Base-by-base conservation (phyloP, 2,329 filamentous ascomycete genomes). In the Ascochyta viciae-villosae region DNA sequence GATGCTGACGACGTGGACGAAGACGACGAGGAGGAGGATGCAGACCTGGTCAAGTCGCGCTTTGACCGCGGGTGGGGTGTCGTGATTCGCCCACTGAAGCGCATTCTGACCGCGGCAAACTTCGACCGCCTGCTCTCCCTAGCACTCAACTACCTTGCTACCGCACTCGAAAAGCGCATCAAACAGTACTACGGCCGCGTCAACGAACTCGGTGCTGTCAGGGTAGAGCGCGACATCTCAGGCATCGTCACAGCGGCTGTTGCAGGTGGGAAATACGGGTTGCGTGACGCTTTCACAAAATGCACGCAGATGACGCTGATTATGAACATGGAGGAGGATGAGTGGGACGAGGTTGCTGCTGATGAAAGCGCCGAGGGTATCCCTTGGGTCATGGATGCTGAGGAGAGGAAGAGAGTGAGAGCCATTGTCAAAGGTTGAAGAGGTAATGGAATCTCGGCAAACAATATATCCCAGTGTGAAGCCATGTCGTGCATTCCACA, bases 281-380 rank as follows among this genome's bases (percentile, higher is more conserved):
- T 95, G 33, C 82, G 91, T 29, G 92, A 96, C 70, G 77, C 85
- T 3, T 96, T 97, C 78, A 82, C 84, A 26, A 86, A 88, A 68
- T 90, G 90, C 54, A 83, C 84, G 56, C 92, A 97, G 81, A 88
- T 96, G 66, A 86, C 90, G 54, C 86, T 96, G 81, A 86, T 96
- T 15, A 87, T 94, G 72, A 94, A 93, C 65, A 96, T 97, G 92
- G 93, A 97, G 73, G 91, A 95, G 31, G 93, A 97, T 54, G 94
- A 97, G 76, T 96, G 92, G 90, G 90, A 94, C 43, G 92, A 95
- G 75, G 76, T 93, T 35, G 74, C 77, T 35, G 70, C 76, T 6
- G 77, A 82, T 37, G 76, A 81, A 29, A 73, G 77, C 44, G 72
- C 75, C 57, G 82, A 85, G 13, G 89, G 85, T 10, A 86, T 95